Evolutionary conservation across 768 basidiomycete genomes (phyloP), one percentile per base, ranked within the genome.

Genomic region (Lanmaoa pseudosensibilis): DNA sequence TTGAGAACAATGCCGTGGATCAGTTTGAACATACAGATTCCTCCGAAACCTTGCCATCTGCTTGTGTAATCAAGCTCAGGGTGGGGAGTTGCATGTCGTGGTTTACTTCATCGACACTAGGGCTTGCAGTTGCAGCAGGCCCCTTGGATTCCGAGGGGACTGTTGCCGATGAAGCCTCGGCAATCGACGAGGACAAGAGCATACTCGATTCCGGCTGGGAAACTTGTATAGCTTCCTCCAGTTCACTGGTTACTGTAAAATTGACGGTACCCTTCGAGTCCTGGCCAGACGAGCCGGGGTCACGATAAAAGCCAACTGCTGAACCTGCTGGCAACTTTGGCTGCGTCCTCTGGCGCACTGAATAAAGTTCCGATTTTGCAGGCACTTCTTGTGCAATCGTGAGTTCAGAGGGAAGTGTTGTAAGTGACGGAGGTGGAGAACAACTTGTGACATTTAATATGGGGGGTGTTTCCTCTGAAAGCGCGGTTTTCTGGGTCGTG

Each of bases 211-310:
- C 58, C 13, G 18, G 45, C n/a, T 50, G 56, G 16, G 63, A 57
- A 47, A 39, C 32, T 23, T 46, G 50, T 10, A 47, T 16, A 30
- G 39, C 19, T 48, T 62, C 61, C 40, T 91, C 90, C 51, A 93
- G 66, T 70, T 93, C 92, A 65, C 90, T 92, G 53, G 76, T 81
- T 44, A 93, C 88, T 46, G 85, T 89, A 74, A 94, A 94, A 59
- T 82, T 85, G 55, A 92, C 87, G 11, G 77, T 60, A 16, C 77
- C 67, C 52, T 78, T 80, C 5, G 77, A 62, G 62, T 83, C 80
- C 37, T 74, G 73, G 54, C 75, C 77, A 33, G 80, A 76, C 37
- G 83, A 78, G 33, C 79, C 78, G 8, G 83, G 83, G 66, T 84
- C 82, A 38, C 87, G 85, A 69, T 86, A 86, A 71, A 89, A 88